phyloP scores from a whole-genome alignment of 2,329 filamentous ascomycete genomes.

The Cladophialophora immunda region DNA sequence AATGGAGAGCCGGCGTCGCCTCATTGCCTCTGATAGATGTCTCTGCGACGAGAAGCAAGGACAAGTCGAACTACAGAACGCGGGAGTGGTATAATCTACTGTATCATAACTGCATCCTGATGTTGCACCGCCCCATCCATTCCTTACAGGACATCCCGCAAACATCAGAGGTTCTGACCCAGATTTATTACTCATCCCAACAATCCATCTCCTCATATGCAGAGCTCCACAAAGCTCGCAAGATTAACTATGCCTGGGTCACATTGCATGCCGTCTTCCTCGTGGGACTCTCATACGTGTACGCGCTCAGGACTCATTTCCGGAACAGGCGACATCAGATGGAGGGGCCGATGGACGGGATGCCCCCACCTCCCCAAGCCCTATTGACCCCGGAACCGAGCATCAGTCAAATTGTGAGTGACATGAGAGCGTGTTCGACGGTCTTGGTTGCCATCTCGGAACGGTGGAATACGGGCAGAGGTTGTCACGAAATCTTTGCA shows the following conservation, averaged over 20 bases:
- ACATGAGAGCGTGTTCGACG: constrained; percentile 55
- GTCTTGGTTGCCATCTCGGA: constrained; percentile 57
- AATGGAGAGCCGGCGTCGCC: constrained; percentile 4
- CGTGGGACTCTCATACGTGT: constrained; percentile 56
- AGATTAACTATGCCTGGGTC: constrained; percentile 60
- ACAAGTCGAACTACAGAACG: constrained; percentile 52
- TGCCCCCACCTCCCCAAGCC: constrained; percentile 17
- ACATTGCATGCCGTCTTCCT: constrained; percentile 60
- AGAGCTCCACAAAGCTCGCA: constrained; percentile 53
- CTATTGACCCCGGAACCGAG: constrained; percentile 47
- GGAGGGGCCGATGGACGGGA: constrained; percentile 15
- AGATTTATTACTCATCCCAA: constrained; percentile 51
- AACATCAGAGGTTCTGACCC: constrained; percentile 45
- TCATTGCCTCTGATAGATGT: not conserved
- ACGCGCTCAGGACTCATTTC: constrained; percentile 53
- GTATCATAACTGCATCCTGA: constrained; percentile 55
- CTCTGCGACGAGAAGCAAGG: constrained; percentile 12
- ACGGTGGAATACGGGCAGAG: constrained; percentile 51
- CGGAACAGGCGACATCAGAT: constrained; percentile 42
- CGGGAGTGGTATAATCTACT: constrained; percentile 55
- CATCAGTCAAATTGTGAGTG: constrained; percentile 55
- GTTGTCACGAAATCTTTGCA: constrained; percentile 56
- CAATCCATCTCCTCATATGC: constrained; percentile 56
- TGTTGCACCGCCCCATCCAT: constrained; percentile 54
- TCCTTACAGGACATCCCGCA: constrained; percentile 43